Percentiles rank a stretch among this genome's conserved stretches.
Evolutionary conservation across 371 early-diverging fungal species (phyloP).

Genomic region (Actinomucor elegans): DNA sequence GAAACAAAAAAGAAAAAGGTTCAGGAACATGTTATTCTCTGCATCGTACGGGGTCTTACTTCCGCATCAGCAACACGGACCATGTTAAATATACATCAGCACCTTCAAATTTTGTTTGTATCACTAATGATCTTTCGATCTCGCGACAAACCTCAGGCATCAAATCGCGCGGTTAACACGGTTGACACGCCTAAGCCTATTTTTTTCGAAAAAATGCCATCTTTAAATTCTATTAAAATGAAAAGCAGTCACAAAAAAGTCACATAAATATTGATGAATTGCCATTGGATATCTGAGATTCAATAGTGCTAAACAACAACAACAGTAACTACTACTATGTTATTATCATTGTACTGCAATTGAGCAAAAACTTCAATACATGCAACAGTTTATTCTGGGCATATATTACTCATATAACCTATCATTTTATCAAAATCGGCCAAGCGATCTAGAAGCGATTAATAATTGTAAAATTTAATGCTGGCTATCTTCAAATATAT

Average conservation of each 20-base stretch:
- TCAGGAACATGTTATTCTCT: constrained; percentile 32
- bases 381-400: too few species aligned
- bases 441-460: too few species aligned
- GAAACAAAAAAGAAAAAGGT: constrained; percentile 18
- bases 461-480: too few species aligned
- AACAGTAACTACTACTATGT: too few species aligned
- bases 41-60: constrained; percentile 37
- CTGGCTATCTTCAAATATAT: too few species aligned
- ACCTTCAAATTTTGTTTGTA: constrained; percentile 13
- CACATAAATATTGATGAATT: too few species aligned
- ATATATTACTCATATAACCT: too few species aligned
- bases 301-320: too few species aligned
- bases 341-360: too few species aligned
- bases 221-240: not conserved
- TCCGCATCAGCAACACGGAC: constrained; percentile 38
- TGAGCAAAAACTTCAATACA: too few species aligned
- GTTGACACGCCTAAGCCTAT: not conserved
- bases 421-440: too few species aligned
- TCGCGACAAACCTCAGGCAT: not conserved
- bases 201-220: not conserved
- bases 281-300: too few species aligned
- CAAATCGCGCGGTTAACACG: constrained; percentile 1
- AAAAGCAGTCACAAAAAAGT: not conserved
- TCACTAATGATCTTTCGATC: constrained; percentile 6
- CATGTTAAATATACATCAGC: constrained; percentile 28